A percentile compares a stretch with the other conserved stretches of the same genome.
phyloP scores from a whole-genome alignment of 2,329 filamentous ascomycete genomes.

The Fusarium cicatricum region DNA sequence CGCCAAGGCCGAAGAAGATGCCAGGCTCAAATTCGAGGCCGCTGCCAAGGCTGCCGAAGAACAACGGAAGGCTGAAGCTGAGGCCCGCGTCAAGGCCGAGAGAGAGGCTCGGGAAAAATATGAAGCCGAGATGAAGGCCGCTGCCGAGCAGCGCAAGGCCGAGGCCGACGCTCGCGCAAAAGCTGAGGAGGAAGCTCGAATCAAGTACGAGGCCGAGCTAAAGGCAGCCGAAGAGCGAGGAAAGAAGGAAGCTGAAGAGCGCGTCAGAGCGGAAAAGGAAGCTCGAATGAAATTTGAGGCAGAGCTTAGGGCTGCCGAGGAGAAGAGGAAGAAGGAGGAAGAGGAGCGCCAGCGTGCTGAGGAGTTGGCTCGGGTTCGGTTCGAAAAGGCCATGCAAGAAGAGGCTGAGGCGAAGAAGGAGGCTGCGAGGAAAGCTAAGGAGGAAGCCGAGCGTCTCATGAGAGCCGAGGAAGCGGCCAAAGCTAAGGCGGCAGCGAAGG shows the following conservation, averaged over 20 bases:
- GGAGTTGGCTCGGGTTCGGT: slow-evolving; percentile 53
- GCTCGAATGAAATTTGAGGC: slow-evolving; percentile 51
- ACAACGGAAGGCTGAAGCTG: slow-evolving; percentile 53
- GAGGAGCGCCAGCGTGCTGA: slow-evolving; percentile 55
- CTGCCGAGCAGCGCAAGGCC: slow-evolving; percentile 55
- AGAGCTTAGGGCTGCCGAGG: slow-evolving; percentile 55
- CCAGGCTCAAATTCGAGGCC: slow-evolving; percentile 1
- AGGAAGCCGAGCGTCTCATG: slow-evolving; percentile 53
- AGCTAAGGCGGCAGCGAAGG: slow-evolving; percentile 51
- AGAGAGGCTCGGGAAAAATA: slow-evolving; percentile 58
- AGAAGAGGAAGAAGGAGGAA: slow-evolving; percentile 51
- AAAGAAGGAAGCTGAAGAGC: slow-evolving; percentile 59
- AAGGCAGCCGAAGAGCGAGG: slow-evolving; percentile 54
- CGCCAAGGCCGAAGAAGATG: slow-evolving; percentile 19
- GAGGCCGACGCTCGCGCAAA: slow-evolving; percentile 56
- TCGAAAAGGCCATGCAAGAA: slow-evolving; percentile 54
- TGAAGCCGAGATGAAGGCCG: slow-evolving; percentile 54
- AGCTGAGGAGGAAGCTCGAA: slow-evolving; percentile 56
- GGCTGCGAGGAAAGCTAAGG: slow-evolving; percentile 52
- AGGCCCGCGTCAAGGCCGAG: slow-evolving; percentile 53
- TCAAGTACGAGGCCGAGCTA: slow-evolving; percentile 57
- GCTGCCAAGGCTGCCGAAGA: slow-evolving; percentile 39
- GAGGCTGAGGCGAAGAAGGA: slow-evolving; percentile 53
- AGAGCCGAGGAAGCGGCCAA: slow-evolving; percentile 51
- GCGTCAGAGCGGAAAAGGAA: slow-evolving; percentile 50